Evolutionary conservation across 75 land plant species (phyloP).

Genomic region (Adiantum capillusveneris): DNA sequence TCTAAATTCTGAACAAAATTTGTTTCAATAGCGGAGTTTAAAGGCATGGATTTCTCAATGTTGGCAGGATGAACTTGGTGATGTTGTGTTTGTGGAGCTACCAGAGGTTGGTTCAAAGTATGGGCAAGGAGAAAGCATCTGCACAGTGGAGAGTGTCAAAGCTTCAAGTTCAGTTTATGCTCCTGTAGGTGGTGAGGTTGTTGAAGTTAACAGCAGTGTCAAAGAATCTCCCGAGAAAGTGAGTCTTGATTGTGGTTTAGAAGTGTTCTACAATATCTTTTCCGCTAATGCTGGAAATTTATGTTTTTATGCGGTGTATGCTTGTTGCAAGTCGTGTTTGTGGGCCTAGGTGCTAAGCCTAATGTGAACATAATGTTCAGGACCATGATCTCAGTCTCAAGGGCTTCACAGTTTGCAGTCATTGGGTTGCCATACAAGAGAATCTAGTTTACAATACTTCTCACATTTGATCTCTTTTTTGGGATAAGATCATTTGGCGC

Average conservation of each 20-base stretch:
- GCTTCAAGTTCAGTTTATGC: conserved; percentile 74
- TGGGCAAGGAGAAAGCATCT: conserved; percentile 48
- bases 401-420: too few species aligned
- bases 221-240: conserved; percentile 62
- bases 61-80: conserved; percentile 80
- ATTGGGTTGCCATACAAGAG: too few species aligned
- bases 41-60: not conserved
- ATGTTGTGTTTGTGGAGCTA: conserved; percentile 84
- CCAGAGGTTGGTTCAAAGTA: conserved; percentile 71
- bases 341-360: not conserved
- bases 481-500: too few species aligned
- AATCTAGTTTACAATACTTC: too few species aligned
- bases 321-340: not conserved
- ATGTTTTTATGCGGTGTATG: not conserved
- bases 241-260: conserved; percentile 8
- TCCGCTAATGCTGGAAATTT: not conserved
- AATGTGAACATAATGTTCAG: too few species aligned
- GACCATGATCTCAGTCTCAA: too few species aligned
- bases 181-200: conserved; percentile 75
- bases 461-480: too few species aligned
- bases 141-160: conserved; percentile 94
- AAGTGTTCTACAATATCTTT: not conserved
- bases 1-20: not conserved
- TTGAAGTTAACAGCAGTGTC: conserved; percentile 66
- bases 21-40: not conserved